phyloP scores from a whole-genome alignment of 257 asterid genomes.

The Anisodus acutangulus region DNA sequence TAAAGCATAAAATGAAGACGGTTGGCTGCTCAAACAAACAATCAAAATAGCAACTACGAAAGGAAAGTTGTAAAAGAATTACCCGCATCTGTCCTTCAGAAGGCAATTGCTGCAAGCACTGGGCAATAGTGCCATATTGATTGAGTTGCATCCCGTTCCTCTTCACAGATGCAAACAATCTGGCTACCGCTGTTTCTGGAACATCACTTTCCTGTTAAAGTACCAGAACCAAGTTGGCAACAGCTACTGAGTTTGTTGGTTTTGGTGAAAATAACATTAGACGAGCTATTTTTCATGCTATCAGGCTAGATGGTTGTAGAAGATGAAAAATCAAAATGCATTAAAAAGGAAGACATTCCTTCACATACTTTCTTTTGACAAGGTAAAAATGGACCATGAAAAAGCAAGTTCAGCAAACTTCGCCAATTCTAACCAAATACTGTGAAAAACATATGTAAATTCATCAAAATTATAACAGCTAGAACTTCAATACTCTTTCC shows the following conservation, averaged over 20 bases:
- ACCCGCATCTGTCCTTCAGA: constrained; percentile 93
- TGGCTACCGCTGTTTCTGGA: constrained; percentile 88
- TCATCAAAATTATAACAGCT: not conserved
- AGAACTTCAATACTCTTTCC: not conserved
- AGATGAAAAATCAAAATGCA: not conserved
- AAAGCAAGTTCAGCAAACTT: not conserved
- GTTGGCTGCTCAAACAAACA: constrained; percentile 22
- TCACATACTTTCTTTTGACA: not conserved
- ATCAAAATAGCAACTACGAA: constrained; percentile 12
- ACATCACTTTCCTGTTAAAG: constrained; percentile 70
- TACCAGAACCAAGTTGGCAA: constrained; percentile 10
- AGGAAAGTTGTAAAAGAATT: constrained; percentile 15
- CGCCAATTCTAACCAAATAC: not conserved
- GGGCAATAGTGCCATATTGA: constrained; percentile 63
- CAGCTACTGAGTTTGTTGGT: not conserved
- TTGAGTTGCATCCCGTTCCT: constrained; percentile 52
- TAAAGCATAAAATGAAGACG: constrained; percentile 35
- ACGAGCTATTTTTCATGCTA: not conserved
- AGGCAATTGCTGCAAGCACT: constrained; percentile 85
- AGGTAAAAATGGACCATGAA: not conserved
- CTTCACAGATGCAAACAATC: constrained; percentile 79
- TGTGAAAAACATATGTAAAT: not conserved
- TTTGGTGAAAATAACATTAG: not conserved
- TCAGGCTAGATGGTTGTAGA: not conserved
- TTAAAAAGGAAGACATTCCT: not conserved